phyloP scores from a whole-genome alignment of 345 rosid species.

The Psidium guajava region DNA sequence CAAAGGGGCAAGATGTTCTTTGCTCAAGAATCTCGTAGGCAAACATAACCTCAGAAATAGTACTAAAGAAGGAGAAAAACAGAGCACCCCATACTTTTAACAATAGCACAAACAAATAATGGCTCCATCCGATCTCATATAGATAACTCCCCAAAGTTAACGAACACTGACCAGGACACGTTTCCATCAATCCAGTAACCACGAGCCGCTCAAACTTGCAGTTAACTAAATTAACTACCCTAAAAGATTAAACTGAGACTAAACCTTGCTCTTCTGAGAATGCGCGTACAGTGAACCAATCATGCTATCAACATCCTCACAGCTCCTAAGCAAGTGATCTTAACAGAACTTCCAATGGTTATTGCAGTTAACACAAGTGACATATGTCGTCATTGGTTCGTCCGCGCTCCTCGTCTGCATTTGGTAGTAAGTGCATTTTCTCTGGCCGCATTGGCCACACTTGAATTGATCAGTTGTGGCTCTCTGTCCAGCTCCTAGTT shows the following conservation, averaged over 20 bases:
- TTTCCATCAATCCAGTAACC: neutral
- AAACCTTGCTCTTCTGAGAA: neutral
- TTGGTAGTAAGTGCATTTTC: constrained; percentile 28
- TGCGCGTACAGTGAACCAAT: neutral
- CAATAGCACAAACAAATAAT: neutral
- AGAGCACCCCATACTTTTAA: neutral
- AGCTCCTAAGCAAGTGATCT: neutral
- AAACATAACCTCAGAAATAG: neutral
- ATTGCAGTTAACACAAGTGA: constrained; percentile 39
- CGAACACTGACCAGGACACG: neutral
- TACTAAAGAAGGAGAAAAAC: neutral
- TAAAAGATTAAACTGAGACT: neutral
- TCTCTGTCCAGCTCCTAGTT: constrained; percentile 12
- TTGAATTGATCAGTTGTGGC: constrained; percentile 46
- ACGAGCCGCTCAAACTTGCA: neutral
- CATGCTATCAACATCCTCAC: neutral
- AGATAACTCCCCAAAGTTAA: neutral
- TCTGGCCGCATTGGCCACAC: constrained; percentile 35
- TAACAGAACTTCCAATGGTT: constrained; percentile 45
- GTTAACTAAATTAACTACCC: neutral
- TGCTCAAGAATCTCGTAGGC: neutral
- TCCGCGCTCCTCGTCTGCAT: constrained; percentile 53
- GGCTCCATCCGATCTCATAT: neutral
- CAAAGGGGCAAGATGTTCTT: neutral
- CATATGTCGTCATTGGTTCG: constrained; percentile 50